Conservation (phyloP, 805 yeast genomes). For the Torulaspora indica region DNA sequence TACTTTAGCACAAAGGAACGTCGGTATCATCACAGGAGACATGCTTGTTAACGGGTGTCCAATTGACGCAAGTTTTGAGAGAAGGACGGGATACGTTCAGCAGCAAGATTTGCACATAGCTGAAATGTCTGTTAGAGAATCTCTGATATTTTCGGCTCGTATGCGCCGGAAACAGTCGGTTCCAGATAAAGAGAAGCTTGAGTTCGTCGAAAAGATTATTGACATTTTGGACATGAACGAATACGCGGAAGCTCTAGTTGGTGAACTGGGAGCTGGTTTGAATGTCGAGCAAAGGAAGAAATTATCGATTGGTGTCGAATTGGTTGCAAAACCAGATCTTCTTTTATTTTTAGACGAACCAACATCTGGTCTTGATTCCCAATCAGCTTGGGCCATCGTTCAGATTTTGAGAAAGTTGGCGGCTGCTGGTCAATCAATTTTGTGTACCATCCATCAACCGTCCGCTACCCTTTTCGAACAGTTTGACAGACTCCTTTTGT, state of each 20-base stretch:
- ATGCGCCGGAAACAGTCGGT: constrained; percentile 47
- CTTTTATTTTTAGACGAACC: constrained; percentile 49
- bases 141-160: constrained; percentile 45
- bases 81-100: constrained; percentile 54
- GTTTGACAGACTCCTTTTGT: constrained; percentile 44
- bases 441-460: constrained; percentile 57
- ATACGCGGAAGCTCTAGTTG: constrained; percentile 52
- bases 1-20: constrained; percentile 48
- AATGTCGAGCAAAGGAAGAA: constrained; percentile 44
- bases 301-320: constrained; percentile 44
- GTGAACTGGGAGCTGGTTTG: constrained; percentile 41
- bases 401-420: constrained; percentile 43
- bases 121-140: constrained; percentile 35
- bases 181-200: constrained; percentile 40
- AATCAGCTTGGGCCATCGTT: constrained; percentile 50
- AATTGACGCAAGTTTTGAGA: constrained; percentile 46
- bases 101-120: constrained; percentile 52
- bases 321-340: constrained; percentile 45
- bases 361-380: constrained; percentile 50
- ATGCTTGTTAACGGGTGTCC: constrained; percentile 51
- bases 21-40: constrained; percentile 53
- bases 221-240: constrained; percentile 46
- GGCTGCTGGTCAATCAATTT: constrained; percentile 46
- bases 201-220: constrained; percentile 50
- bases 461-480: constrained; percentile 47